These are phyloP conservation scores for Cercospora sojina DNA, from an alignment of 2,329 filamentous ascomycete species.

Conservation along the genomic window DNA sequence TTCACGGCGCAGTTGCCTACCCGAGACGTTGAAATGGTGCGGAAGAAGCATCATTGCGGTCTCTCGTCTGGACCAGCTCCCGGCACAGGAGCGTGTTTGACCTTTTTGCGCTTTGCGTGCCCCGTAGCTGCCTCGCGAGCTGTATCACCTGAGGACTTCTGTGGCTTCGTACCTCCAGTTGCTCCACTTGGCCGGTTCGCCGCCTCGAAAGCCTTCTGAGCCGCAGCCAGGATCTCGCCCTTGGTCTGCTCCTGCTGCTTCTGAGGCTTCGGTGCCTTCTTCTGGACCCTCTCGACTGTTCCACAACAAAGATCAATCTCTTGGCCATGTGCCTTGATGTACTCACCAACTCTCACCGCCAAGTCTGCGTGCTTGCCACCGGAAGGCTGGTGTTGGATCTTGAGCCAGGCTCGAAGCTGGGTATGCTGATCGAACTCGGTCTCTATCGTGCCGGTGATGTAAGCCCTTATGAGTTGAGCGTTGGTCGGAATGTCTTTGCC, in stretches of 20 bases:
- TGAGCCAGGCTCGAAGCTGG: constrained; percentile 5
- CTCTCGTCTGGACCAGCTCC: neutral
- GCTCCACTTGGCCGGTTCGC: neutral
- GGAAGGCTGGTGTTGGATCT: neutral
- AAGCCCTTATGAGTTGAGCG: neutral
- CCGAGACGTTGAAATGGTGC: neutral
- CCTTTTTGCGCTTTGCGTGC: neutral
- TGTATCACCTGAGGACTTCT: neutral
- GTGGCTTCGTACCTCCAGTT: neutral
- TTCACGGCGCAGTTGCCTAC: neutral
- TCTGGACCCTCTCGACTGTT: neutral
- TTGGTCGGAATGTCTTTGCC: neutral
- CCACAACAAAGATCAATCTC: neutral
- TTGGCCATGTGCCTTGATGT: neutral
- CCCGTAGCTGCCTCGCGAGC: neutral
- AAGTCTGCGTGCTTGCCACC: neutral
- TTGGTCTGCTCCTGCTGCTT: neutral
- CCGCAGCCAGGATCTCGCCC: constrained; percentile 2
- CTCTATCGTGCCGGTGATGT: neutral
- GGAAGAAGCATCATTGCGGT: neutral
- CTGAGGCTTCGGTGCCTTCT: neutral
- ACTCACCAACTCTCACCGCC: neutral
- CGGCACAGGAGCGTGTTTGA: neutral
- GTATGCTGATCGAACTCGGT: neutral
- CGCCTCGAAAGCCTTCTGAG: constrained; percentile 2